Conservation (phyloP, 129 eudicot species). For the Centella asiatica region DNA sequence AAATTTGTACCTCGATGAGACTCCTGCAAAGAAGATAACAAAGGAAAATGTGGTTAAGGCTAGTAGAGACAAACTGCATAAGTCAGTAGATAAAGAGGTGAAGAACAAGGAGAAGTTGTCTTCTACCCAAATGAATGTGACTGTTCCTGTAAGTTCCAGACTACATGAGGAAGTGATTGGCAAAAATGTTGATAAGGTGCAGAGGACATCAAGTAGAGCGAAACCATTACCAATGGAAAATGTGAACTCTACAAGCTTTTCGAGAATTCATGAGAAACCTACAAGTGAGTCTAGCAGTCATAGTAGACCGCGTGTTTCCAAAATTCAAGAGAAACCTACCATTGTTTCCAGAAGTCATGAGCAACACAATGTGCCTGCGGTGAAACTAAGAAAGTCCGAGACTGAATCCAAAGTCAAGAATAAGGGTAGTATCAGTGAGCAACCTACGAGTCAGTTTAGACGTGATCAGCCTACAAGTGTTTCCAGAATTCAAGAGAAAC, state of each 20-base stretch:
- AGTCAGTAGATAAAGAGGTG: slow-evolving; percentile 18
- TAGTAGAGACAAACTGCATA: slow-evolving; percentile 6
- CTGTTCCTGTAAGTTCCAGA: slow-evolving; percentile 21
- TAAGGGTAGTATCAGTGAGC: slow-evolving; percentile 13
- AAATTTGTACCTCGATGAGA: slow-evolving; percentile 10
- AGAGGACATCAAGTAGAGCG: slow-evolving; percentile 25
- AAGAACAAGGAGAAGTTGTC: slow-evolving; percentile 23
- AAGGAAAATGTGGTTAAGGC: slow-evolving; percentile 25
- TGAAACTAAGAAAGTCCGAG: slow-evolving; percentile 14
- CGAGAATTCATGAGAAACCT: not conserved
- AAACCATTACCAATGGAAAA: slow-evolving; percentile 30
- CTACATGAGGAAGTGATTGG: slow-evolving; percentile 30
- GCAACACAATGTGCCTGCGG: slow-evolving; percentile 18
- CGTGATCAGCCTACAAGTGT: not conserved
- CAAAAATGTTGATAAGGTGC: slow-evolving; percentile 44
- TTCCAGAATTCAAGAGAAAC: no score
- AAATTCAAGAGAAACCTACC: not conserved
- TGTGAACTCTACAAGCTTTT: slow-evolving; percentile 26
- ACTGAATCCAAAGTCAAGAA: slow-evolving; percentile 5
- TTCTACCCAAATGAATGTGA: slow-evolving; percentile 29
- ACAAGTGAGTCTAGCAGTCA: slow-evolving; percentile 11
- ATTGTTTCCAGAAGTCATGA: slow-evolving; percentile 16
- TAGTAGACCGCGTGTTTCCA: no score
- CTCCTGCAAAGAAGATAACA: slow-evolving; percentile 24
- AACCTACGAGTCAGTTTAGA: no score